Base-by-base conservation (phyloP, 1,139 yeast species). In the Pichia sp. region DNA sequence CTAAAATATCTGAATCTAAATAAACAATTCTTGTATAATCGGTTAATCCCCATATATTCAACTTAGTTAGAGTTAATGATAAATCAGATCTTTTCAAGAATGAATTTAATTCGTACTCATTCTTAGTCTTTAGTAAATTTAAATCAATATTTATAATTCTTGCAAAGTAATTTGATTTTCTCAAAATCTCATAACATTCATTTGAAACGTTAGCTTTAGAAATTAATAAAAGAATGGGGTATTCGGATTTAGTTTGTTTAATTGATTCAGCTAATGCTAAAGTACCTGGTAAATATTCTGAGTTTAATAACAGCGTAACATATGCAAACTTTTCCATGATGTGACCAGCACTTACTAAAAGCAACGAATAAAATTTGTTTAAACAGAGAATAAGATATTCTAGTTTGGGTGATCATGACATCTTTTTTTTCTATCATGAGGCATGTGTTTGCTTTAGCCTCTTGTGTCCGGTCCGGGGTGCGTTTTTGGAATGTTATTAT, bases 1-100 rank as follows among this genome's bases (percentile, higher is more conserved):
- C 88, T 45, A 89, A 69, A 4, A 89, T 80, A 63, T 92, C 97
- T 4, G 89, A 80, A 64, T 90, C 97, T 54, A 92, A 67, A 60
- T 85, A 90, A 44, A 89, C 73, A 1, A 90, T 69, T 53, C 73
- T 77, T 18, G 76, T 77, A 64, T 73, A 89, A 50, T 79, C 74
- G 15, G 40, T 60, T 50, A 51, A 54, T 39, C 73, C 71, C 94
- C 96, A 90, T 29, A 86, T 68, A 49, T 80, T 76, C 25, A 89
- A 68, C 61, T 90, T 90, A 44, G 95, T 79, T 58, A 80, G 75
- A 1, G 96, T 82, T 50, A 73, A 71, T 37, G 76, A 75, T 51
- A 90, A 73, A 57, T 90, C 97, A 1, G 90, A 88, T 51, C 97
- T 76, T 39, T 76, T 73, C 56, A 90, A 65, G 39, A 78, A 49